Base-by-base conservation (phyloP, 2,329 filamentous ascomycete genomes). In the Ceratocystiopsis brevicomis region DNA sequence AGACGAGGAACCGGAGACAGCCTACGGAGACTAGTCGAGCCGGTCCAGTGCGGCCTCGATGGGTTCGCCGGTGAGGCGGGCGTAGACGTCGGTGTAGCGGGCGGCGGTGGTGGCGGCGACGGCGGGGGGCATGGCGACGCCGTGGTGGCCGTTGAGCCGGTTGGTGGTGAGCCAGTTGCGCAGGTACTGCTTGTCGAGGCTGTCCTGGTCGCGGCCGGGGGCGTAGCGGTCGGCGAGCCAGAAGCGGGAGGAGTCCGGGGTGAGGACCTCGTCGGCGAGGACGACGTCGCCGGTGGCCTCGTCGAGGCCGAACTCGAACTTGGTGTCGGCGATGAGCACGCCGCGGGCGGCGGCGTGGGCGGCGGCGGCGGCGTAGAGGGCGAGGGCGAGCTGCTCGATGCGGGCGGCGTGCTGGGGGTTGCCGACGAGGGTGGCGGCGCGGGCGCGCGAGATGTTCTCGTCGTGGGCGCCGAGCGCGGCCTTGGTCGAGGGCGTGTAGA, bases 121-220 rank as follows among this genome's bases (percentile, higher is more conserved):
- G 42, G 87, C 77, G 4, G 76, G 69, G 0, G 81, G 78, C 66
- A 94, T 78, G 43, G 61, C 63, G 15, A 90, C 79, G 2, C 73
- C 78, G 21, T 78, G 67, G 61, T 81, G 81, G 1, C 79, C 81
- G 64, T 86, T 85, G 45, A 92, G 59, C 0, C 81, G 81, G 45
- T 80, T 67, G 40, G 58, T 61, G 3, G 76, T 79, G 53, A 95
- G 60, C 82, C 85, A 95, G 61, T 95, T 78, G 34, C 87, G 68
- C 51, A 94, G 59, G 54, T 71, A 78, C 63, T 87, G 81, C 68
- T 95, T 95, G 58, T 95, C 87, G 52, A 88, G 90, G 61, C 82
- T 90, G 44, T 79, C 71, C 64, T 92, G 85, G 45, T 80, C 70
- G 48, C 68, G 68, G 2, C 87, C 86, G 16, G 81, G 61, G 56